phyloP scores from a whole-genome alignment of 2,329 filamentous ascomycete genomes.

The Camptophora hylomeconis region DNA sequence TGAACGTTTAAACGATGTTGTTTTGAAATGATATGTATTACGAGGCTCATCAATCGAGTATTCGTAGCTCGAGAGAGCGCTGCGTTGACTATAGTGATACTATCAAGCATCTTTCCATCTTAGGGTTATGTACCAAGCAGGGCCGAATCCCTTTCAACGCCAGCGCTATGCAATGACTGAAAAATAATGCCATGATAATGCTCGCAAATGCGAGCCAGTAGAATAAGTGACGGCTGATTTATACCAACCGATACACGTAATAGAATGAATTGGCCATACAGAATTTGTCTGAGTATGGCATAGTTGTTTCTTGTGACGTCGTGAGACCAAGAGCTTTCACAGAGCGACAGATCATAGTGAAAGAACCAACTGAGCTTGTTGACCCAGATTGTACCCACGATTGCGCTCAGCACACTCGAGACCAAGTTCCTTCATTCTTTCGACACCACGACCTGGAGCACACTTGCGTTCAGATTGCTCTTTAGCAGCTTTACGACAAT shows the following conservation, averaged over 20 bases:
- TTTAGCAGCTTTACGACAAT: constrained; percentile 69
- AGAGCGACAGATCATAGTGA: constrained; percentile 51
- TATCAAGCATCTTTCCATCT: not conserved
- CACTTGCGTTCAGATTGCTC: constrained; percentile 53
- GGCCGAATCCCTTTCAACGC: constrained; percentile 4
- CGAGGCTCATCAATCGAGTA: constrained; percentile 7
- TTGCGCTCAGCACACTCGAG: constrained; percentile 78
- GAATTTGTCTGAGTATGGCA: constrained; percentile 5
- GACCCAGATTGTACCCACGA: constrained; percentile 45
- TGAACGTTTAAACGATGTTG: no score
- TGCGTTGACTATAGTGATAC: no score
- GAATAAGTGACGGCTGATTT: constrained; percentile 2
- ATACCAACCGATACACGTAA: constrained; percentile 3
- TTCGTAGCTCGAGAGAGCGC: constrained; percentile 6
- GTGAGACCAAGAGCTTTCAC: no score
- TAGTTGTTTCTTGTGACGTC: constrained; percentile 3
- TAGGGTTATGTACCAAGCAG: constrained; percentile 1
- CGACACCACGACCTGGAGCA: constrained; percentile 72
- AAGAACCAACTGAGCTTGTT: constrained; percentile 52
- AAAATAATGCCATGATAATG: constrained; percentile 3
- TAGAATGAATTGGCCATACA: constrained; percentile 2
- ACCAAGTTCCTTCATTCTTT: constrained; percentile 87
- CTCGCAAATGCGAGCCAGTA: constrained; percentile 2
- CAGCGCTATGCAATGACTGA: constrained; percentile 2
- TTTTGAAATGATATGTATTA: no score